Evolutionary conservation across 331 rosid species (phyloP).

Genomic region (Cydonia oblonga): DNA sequence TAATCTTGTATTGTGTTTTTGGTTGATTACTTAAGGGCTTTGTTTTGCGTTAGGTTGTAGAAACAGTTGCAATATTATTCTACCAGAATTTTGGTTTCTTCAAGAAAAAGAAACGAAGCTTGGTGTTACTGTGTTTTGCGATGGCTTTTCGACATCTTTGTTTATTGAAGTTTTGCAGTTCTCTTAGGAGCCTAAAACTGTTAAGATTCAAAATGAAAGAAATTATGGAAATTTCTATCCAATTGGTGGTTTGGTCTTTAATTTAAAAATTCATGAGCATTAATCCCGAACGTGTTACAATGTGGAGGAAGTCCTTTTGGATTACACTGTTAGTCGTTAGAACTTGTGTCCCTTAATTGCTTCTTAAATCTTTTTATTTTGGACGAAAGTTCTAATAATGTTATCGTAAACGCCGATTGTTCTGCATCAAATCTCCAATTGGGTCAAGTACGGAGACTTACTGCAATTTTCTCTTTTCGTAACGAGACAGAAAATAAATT

Average conservation of each 20-base stretch:
- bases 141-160: background rate
- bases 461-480: background rate
- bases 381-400: background rate
- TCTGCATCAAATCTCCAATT: too few relatives aligned
- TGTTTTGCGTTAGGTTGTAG: background rate
- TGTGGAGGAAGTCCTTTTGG: background rate
- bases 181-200: background rate
- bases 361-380: background rate
- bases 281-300: background rate
- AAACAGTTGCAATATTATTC: background rate
- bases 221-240: too few relatives aligned
- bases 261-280: background rate
- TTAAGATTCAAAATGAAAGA: background rate
- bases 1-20: background rate
- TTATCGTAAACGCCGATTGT: too few relatives aligned
- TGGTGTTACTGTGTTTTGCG: background rate
- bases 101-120: background rate
- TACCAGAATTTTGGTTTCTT: background rate
- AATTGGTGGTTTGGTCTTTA: background rate
- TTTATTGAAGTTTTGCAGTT: background rate
- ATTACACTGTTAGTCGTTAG: background rate
- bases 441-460: background rate
- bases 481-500: background rate
- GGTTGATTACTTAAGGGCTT: background rate
- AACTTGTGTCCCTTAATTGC: background rate